Evolutionary conservation across 1,284 basidiomycete species (phyloP), one percentile per base, ranked within the genome.

Genomic region (Ustilago vetiveriae): DNA sequence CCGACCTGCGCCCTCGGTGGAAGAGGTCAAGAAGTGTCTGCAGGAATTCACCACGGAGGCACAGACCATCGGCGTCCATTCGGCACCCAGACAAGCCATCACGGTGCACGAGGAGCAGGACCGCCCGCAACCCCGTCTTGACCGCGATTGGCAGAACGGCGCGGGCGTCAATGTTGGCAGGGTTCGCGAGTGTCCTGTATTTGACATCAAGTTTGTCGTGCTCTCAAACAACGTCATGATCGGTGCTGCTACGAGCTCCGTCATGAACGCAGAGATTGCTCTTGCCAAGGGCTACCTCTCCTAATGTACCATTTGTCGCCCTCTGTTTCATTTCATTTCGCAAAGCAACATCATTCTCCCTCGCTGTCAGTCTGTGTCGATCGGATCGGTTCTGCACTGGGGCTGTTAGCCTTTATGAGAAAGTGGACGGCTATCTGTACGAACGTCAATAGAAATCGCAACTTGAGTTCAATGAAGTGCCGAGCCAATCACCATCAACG

Each of bases 251-350:
- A 98, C 96, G 40, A 93, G 91, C 76, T 94, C 92, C 62, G 92
- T 99, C 82, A 95, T 98, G 82, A 98, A 98, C 82, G 96, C 95
- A 4, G 95, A 98, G 85, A 85, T 92, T 35, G 94, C 94, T n/a
- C 88, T 95, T 5, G 83, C 90, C 52, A 92, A 91, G 84, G 92
- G 91, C 11, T 84, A 71, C 36, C 66, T 82, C 10, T 51, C 48
- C 4, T 52, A 40, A 43, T 39, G n/a, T 11, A 6, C 9, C 27
- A 13, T n/a, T 7, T 14, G 16, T 35, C 13, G 16, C 16, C 10
- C 7, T n/a, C 33, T 4, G 2, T n/a, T n/a, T n/a, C n/a, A n/a
- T n/a, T n/a, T n/a, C 27, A 7, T 29, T 29, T 29, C 27, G 27
- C 27, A 29, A 29, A 29, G 6, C 27, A n/a, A n/a, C n/a, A n/a